These are phyloP conservation scores for Boletus pseudo-olivaceus DNA, from an alignment of 768 basidiomycete genomes.

Conservation along the genomic window DNA sequence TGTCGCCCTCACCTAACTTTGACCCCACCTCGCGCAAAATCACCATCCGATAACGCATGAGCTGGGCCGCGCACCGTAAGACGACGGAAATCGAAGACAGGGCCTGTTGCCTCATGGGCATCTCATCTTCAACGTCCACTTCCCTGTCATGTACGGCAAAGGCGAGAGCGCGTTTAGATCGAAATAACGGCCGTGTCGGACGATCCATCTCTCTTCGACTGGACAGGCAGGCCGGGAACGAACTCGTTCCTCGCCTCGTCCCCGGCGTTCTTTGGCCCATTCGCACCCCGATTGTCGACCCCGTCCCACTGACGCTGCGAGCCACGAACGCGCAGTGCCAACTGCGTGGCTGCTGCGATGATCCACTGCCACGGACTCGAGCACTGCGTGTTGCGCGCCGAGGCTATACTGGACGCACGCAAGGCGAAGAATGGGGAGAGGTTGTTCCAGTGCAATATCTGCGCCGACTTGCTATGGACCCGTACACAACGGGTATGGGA, in stretches of 20 bases:
- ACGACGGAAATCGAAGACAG: constrained; percentile 29
- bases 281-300: constrained; percentile 14
- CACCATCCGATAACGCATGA: constrained; percentile 21
- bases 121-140: constrained; percentile 24
- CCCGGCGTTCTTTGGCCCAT: constrained; percentile 23
- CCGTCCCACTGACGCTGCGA: constrained; percentile 15
- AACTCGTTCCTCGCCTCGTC: constrained; percentile 19
- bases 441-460: constrained; percentile 15
- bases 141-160: constrained; percentile 31
- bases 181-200: constrained; percentile 25
- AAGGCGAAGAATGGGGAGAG: neutral
- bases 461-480: constrained; percentile 12
- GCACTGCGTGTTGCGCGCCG: constrained; percentile 12
- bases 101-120: constrained; percentile 30
- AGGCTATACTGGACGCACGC: constrained; percentile 9
- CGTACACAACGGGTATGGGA: constrained; percentile 17
- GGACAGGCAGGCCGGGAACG: constrained; percentile 14
- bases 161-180: constrained; percentile 27
- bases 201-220: constrained; percentile 25
- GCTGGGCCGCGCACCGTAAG: constrained; percentile 28
- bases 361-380: constrained; percentile 22
- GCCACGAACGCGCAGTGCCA: constrained; percentile 1
- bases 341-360: constrained; percentile 17
- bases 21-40: constrained; percentile 11
- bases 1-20: constrained; percentile 14